phyloP scores from a whole-genome alignment of 139 green algal genomes.

The Edaphochlamys debaryana region DNA sequence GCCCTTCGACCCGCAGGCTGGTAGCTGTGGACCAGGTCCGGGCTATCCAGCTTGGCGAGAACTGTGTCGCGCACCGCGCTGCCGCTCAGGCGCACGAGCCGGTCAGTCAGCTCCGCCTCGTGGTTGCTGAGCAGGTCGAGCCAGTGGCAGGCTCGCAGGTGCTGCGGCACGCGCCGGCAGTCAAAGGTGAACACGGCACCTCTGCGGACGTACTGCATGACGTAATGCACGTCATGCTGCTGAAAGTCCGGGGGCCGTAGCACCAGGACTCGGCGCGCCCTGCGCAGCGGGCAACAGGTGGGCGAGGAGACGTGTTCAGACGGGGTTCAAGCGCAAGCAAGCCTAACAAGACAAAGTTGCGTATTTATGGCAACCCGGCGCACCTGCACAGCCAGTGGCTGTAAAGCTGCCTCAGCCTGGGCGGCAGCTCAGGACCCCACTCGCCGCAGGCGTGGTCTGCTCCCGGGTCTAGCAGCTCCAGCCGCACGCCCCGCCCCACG shows the following conservation, averaged over 20 bases:
- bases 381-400: constrained; percentile 59
- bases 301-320: no score
- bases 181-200: not conserved
- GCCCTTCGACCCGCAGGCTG: no score
- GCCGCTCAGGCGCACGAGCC: constrained; percentile 41
- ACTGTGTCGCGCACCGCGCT: not conserved
- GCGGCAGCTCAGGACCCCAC: constrained; percentile 57
- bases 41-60: constrained; percentile 60
- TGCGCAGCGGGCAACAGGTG: no score
- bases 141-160: constrained; percentile 27
- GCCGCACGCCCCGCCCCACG: not conserved
- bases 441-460: constrained; percentile 7
- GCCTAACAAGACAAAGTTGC: no score
- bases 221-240: constrained; percentile 42
- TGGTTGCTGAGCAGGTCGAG: not conserved
- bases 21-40: constrained; percentile 60
- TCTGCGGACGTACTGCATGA: constrained; percentile 16
- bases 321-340: no score
- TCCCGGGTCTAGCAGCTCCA: constrained; percentile 60
- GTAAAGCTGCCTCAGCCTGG: constrained; percentile 54
- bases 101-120: constrained; percentile 33
- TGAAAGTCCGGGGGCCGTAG: constrained; percentile 51
- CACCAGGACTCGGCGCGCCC: constrained; percentile 44
- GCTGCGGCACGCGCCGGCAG: constrained; percentile 8
- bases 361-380: no score